Conservation (phyloP, 495 filamentous ascomycete species). For the Pseudomonodictys pantanalensis region DNA sequence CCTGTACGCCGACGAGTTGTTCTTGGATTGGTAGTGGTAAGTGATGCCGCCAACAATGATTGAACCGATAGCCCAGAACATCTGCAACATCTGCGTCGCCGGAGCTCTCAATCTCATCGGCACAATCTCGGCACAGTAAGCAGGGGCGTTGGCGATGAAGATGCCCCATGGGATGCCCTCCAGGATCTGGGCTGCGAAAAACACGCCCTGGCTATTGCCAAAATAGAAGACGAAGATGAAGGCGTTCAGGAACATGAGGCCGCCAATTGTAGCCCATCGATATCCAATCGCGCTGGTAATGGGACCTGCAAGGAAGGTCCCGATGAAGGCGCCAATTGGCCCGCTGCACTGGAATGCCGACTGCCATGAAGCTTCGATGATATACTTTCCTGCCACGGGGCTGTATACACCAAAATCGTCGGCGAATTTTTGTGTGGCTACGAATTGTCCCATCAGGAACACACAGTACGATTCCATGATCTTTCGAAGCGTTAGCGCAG, state of each 20-base stretch:
- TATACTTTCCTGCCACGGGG: not conserved
- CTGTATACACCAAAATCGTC: slow-evolving; percentile 2
- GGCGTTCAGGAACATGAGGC: slow-evolving; percentile 46
- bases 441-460: slow-evolving; percentile 14
- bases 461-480: slow-evolving; percentile 19
- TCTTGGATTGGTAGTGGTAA: slow-evolving; percentile 44
- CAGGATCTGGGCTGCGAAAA: slow-evolving; percentile 48
- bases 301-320: slow-evolving; percentile 48
- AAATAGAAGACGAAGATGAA: slow-evolving; percentile 52
- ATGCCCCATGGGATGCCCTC: slow-evolving; percentile 53
- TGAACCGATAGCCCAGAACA: slow-evolving; percentile 49
- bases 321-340: slow-evolving; percentile 47
- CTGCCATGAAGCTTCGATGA: slow-evolving; percentile 47
- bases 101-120: slow-evolving; percentile 47
- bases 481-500: not conserved
- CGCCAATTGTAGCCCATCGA: slow-evolving; percentile 46
- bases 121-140: slow-evolving; percentile 48
- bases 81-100: slow-evolving; percentile 50
- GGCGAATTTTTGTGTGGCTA: not conserved
- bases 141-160: slow-evolving; percentile 51
- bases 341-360: slow-evolving; percentile 48
- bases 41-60: slow-evolving; percentile 49
- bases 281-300: slow-evolving; percentile 50
- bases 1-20: slow-evolving; percentile 44
- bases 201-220: slow-evolving; percentile 43